Conservation (phyloP, 805 yeast species). For the Barnettozyma sucrosica region DNA sequence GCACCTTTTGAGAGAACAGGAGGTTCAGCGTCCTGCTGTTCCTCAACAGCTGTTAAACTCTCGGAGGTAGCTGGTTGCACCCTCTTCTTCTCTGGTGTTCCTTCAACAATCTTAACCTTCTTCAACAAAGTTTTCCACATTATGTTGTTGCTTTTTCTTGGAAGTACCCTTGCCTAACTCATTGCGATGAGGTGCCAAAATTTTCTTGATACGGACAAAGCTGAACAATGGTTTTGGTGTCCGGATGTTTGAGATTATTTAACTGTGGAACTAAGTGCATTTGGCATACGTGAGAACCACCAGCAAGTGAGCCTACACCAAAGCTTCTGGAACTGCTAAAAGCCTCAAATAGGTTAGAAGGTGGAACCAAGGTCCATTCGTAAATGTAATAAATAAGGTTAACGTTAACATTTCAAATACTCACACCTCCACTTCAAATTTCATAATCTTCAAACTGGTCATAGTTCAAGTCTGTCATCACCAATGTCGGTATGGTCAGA, state of each 20-base stretch:
- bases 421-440: conserved; percentile 8
- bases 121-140: conserved; percentile 1
- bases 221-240: conserved; percentile 6
- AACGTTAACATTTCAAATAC: too few species aligned
- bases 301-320: too few species aligned
- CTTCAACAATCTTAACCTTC: neutral
- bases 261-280: too few species aligned
- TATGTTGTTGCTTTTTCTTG: neutral
- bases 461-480: conserved; percentile 9
- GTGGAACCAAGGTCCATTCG: too few species aligned
- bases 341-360: too few species aligned
- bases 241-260: conserved; percentile 6
- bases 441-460: conserved; percentile 13
- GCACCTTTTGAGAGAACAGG: conserved; percentile 13
- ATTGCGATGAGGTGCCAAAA: conserved; percentile 7
- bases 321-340: too few species aligned
- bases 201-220: neutral
- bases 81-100: conserved; percentile 1
- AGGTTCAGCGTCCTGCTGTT: neutral
- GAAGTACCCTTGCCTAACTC: neutral
- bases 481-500: conserved; percentile 3
- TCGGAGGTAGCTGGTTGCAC: neutral
- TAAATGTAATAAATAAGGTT: too few species aligned
- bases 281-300: too few species aligned
- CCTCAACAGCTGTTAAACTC: neutral